Evolutionary conservation across 495 filamentous ascomycete genomes (phyloP), one percentile per base, ranked within the genome.

Genomic region (Durotheca rogersii): DNA sequence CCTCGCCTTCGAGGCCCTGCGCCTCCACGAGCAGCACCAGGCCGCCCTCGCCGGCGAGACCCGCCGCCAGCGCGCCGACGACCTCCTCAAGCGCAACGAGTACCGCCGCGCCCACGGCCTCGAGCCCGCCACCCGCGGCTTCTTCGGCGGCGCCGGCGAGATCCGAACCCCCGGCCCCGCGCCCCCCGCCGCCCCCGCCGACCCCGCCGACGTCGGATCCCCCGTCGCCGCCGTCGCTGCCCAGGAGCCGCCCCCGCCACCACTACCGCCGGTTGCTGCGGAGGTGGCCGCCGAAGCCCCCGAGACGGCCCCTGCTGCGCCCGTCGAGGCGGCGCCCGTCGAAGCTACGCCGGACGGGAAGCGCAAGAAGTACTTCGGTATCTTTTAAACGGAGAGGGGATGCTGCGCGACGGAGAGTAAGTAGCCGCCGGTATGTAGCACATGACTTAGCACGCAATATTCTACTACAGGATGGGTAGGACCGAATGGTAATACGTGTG

Each of bases 31-130:
- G 53, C 76, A 78, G 47, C 80, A 85, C 65, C 77, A 71, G 16
- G 79, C 83, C 2, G 76, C 77, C 52, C 64, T 80, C 49, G 82
- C 83, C 27, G 73, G 76, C 17, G 86, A 88, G 67, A 80, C 80
- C 72, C 76, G 90, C 30, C 71, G 77, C 45, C 73, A 74, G 50
- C 78, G 80, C 23, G 69, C 85, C 47, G 87, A 93, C 30, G 90
- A 96, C 71, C 84, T 87, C 27, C 72, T 80, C 65, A 93, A 94
- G 80, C 74, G 90, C 52, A 72, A 72, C 33, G 78, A 84, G 67
- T 96, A 87, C 67, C 82, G 88, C 37, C 80, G 85, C 72, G 89
- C 87, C 41, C 89, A 95, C 77, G 90, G 89, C 6, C 19, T 92
- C 60, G 83, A 85, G 55, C 77, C 82, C 33, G 70, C 79, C 52